Base-by-base conservation (phyloP, 2,329 filamentous ascomycete species). In the Hypoxylon sp. region DNA sequence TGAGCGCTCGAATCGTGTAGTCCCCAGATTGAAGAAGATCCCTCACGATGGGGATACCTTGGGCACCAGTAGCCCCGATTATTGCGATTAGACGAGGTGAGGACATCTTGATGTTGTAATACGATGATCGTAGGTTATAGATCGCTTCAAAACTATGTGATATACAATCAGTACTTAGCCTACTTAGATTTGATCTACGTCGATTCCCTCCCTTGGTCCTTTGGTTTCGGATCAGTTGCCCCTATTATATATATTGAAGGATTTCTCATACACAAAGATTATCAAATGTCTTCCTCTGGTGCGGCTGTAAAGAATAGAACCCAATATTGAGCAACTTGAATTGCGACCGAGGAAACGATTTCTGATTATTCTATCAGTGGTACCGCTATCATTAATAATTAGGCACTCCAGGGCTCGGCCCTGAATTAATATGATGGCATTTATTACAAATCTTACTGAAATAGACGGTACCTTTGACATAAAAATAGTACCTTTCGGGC, bases 61-160 rank as follows among this genome's bases (percentile, higher is more conserved):
- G 85, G 42, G 85, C 85, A 3, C 85, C 85, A 0, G 85, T 86
- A 3, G 81, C 85, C 29, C 85, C 84, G 47, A 87, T 79, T 53
- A 86, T 60, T 31, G 73, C 73, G 47, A 76, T 71, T 29, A 76
- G 68, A 22, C 73, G 71, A 42, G 69, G 62, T 69, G 70, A 80
- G 77, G 63, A 80, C 76, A 66, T 73, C 53, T 13, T 44, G 17
- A 37, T 61, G 54, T 48, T 37, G 24, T 54, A 3, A 11, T 51
- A 17, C 22, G 47, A 51, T 8, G 14, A 29, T 33, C 14, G n/a
- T 54, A n/a, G 13, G 29, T 33, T 17, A 13, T 11, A 29, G 26
- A 39, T 42, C 59, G 22, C 48, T 53, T 14, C 51, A 14, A 29
- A 24, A 22, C 24, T 51, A 6, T 22, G 24, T 24, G n/a, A 14